Conservation (phyloP, 2,329 filamentous ascomycete genomes). For the Phialocephala sp. region DNA sequence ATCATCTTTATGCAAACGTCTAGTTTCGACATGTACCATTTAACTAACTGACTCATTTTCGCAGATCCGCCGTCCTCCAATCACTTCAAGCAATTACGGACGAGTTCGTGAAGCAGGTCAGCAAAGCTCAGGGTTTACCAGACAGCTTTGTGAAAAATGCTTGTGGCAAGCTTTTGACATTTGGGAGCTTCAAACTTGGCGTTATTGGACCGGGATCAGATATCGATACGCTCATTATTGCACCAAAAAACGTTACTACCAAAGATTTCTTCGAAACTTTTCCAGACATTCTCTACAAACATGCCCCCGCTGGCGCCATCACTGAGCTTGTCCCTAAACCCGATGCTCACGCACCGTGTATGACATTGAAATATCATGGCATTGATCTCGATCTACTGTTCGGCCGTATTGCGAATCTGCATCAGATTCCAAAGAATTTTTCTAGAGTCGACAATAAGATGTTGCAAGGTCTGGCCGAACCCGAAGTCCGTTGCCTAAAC, state of each 20-base stretch:
- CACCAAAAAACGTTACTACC: conserved; percentile 84
- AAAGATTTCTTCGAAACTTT: conserved; percentile 94
- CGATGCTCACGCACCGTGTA: conserved; percentile 94
- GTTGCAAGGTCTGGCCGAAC: conserved; percentile 84
- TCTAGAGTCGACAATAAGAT: conserved; percentile 83
- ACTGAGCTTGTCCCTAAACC: conserved; percentile 84
- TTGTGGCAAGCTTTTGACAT: conserved; percentile 92
- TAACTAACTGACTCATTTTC: not conserved
- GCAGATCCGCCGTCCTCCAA: conserved; percentile 68
- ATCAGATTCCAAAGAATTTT: conserved; percentile 74
- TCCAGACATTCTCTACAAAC: conserved; percentile 76
- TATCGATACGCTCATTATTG: conserved; percentile 95
- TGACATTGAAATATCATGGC: conserved; percentile 89
- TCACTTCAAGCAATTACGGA: conserved; percentile 81
- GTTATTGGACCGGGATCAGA: conserved; percentile 96
- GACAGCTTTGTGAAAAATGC: conserved; percentile 80
- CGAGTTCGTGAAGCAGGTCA: conserved; percentile 85
- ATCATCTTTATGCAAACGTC: not conserved
- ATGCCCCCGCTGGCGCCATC: conserved; percentile 80
- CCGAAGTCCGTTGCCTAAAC: conserved; percentile 87
- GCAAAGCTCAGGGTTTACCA: conserved; percentile 61
- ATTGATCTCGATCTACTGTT: conserved; percentile 97
- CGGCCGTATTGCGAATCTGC: conserved; percentile 72
- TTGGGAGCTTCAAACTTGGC: conserved; percentile 92
- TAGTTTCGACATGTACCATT: conserved; percentile 24